Evolutionary conservation across 2,329 filamentous ascomycete genomes (phyloP).

Genomic region (Triangularia verruculosa): DNA sequence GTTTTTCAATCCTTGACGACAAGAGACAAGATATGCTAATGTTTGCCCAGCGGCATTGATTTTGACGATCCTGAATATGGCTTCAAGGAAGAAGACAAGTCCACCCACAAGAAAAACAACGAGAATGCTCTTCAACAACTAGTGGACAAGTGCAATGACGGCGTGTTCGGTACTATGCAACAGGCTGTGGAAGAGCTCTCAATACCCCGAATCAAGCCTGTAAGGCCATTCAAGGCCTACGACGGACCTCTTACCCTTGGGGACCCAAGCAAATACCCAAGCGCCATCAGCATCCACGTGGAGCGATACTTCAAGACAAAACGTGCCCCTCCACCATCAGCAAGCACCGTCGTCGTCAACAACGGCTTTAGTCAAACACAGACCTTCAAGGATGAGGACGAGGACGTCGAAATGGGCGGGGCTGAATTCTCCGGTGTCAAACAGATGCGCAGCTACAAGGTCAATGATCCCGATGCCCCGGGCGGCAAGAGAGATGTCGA

Average conservation of each 20-base stretch:
- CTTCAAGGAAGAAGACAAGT: slow-evolving; percentile 87
- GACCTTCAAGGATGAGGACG: slow-evolving; percentile 48
- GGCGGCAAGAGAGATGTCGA: slow-evolving; percentile 81
- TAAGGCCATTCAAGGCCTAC: slow-evolving; percentile 74
- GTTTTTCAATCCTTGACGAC: slow-evolving; percentile 35
- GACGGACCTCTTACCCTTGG: slow-evolving; percentile 79
- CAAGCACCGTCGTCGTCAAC: slow-evolving; percentile 70
- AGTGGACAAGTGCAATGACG: slow-evolving; percentile 63
- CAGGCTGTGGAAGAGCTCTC: slow-evolving; percentile 80
- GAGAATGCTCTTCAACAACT: slow-evolving; percentile 66
- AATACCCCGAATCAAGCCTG: slow-evolving; percentile 70
- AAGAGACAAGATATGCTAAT: slow-evolving; percentile 1
- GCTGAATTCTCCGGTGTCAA: slow-evolving; percentile 66
- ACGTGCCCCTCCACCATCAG: slow-evolving; percentile 68
- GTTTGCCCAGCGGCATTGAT: slow-evolving; percentile 67
- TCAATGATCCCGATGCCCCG: slow-evolving; percentile 69
- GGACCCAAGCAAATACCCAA: slow-evolving; percentile 67
- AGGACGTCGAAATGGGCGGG: slow-evolving; percentile 45
- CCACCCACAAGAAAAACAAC: slow-evolving; percentile 66
- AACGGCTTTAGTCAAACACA: slow-evolving; percentile 49
- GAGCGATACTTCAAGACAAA: slow-evolving; percentile 90
- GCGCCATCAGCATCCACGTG: slow-evolving; percentile 77
- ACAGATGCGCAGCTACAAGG: slow-evolving; percentile 73
- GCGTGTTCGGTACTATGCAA: slow-evolving; percentile 76
- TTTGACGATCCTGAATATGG: slow-evolving; percentile 91